Conservation (phyloP, 176 grass and related monocot species). For the Rhynchospora tenuis region DNA sequence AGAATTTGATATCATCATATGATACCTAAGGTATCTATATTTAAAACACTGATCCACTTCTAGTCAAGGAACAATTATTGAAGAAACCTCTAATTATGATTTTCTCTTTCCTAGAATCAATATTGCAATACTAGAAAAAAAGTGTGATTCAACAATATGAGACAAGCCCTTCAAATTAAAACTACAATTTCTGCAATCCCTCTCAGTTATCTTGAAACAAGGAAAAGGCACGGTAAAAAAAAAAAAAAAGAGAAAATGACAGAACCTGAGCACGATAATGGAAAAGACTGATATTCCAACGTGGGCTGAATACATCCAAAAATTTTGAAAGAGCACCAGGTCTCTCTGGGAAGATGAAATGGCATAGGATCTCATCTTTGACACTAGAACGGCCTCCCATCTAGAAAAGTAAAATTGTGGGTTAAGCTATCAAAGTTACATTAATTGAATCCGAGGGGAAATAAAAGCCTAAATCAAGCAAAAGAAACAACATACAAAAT, state of each 20-base stretch:
- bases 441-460: not conserved
- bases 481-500: slow-evolving; percentile 70
- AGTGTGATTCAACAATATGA: not conserved
- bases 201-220: not conserved
- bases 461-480: not conserved
- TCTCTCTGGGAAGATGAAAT: slow-evolving; percentile 92
- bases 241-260: not conserved
- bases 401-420: slow-evolving; percentile 30
- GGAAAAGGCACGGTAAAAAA: not conserved
- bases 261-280: slow-evolving; percentile 88
- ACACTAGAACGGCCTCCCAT: slow-evolving; percentile 87
- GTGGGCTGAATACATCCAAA: slow-evolving; percentile 73
- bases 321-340: slow-evolving; percentile 85
- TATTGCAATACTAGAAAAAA: not conserved
- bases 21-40: not conserved
- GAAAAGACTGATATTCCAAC: slow-evolving; percentile 98
- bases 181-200: not conserved
- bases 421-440: not conserved
- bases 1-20: not conserved
- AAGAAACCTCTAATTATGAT: not conserved
- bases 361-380: slow-evolving; percentile 71
- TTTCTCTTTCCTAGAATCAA: not conserved
- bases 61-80: not conserved
- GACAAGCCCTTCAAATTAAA: slow-evolving; percentile 7
- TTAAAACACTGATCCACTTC: not conserved